A percentile compares a stretch with the other conserved stretches of the same genome.
phyloP scores from a whole-genome alignment of 148 eudicot species.

The Heliosperma pusillum region DNA sequence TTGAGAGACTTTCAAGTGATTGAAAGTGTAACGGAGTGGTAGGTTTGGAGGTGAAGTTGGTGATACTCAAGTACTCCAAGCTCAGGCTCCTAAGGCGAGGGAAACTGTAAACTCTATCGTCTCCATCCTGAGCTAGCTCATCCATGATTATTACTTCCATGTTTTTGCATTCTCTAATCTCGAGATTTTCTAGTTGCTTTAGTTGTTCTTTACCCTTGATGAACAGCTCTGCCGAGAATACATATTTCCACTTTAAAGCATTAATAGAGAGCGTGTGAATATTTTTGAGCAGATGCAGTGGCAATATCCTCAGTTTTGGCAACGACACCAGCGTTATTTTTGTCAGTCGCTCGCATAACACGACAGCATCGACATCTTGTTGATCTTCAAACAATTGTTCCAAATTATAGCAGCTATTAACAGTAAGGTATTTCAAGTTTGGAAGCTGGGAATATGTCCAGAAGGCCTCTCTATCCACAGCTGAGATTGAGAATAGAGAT shows the following conservation, averaged over 20 bases:
- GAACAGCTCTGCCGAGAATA: background rate
- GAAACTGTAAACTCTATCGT: background rate
- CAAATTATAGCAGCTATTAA: fast-evolving
- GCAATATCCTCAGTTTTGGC: background rate
- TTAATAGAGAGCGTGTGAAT: background rate
- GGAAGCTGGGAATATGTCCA: background rate
- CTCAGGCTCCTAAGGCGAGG: background rate
- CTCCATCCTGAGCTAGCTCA: background rate
- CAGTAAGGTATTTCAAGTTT: background rate
- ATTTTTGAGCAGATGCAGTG: background rate
- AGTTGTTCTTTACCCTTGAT: background rate
- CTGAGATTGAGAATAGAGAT: background rate
- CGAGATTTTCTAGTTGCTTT: background rate
- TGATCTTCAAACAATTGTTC: background rate
- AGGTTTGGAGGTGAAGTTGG: background rate
- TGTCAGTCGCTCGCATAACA: background rate
- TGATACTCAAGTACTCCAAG: background rate
- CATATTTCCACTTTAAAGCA: background rate
- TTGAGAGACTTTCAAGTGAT: background rate
- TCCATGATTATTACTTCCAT: background rate
- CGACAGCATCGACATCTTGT: background rate
- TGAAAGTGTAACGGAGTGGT: background rate
- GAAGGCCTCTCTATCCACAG: background rate
- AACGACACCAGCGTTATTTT: background rate
- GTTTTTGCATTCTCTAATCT: background rate